Base-by-base conservation (phyloP, 73 alveolate species). In the Paramecium caudatum region DNA sequence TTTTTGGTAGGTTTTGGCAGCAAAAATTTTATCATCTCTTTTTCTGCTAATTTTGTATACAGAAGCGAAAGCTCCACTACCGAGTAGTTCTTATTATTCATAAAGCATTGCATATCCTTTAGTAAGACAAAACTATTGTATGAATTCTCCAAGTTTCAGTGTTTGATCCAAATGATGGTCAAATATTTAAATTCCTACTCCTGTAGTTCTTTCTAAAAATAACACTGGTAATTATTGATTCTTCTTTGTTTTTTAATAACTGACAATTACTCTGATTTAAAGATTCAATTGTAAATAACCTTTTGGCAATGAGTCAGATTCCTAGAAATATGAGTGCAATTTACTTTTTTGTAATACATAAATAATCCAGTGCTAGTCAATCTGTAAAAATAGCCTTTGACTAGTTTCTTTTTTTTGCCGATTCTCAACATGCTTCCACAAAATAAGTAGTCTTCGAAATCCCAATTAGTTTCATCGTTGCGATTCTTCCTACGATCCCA, bases 61-160 rank as follows among this genome's bases (percentile, higher is more conserved):
- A 41, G 69, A 16, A 6, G 69, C 88, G 43, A 74, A 74, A 8
- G 88, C 88, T 4, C 88, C 88, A 39, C 69, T 45, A 1, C 88
- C 88, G 25, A 74, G 21, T 45, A 1, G 21, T 37, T 74, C 88
- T 9, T 21, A 8, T 17, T 74, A 21, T 23, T 37, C 88, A 17
- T 74, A 74, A 4, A 45, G 21, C 5, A 21, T 37, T 39, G 19
- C 37, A 19, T 39, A 74, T 6, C 88, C 88, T 74, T 68, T 74
- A 37, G 43, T 41, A 17, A 74, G 19, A 74, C 88, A 74, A 74
- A 74, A 74, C 10, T 45, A 19, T 74, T 74, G 12, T 3, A 74
- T 27, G 65, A 41, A 30, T 12, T 74, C 88, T 3, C 45, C 62
- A 23, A 74, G 43, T 74, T 43, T 74, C 32, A 74, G 21, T 21